Conservation (phyloP, 2,329 filamentous ascomycete species). For the Monosporascus sp. region DNA sequence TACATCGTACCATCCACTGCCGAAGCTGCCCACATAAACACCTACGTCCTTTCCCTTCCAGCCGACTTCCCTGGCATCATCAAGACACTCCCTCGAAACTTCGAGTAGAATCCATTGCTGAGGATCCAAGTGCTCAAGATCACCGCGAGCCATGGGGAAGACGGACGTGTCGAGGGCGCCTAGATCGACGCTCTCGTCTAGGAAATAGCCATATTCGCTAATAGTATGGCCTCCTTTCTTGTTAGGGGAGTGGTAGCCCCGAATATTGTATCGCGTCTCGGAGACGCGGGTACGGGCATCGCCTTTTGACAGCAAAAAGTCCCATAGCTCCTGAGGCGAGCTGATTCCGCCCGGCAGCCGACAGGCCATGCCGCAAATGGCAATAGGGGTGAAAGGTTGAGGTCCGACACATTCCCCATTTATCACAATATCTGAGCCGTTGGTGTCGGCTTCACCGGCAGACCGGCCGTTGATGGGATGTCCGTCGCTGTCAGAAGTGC, state of each 20-base stretch:
- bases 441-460: too few species aligned
- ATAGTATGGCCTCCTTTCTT: constrained; percentile 7
- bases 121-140: constrained; percentile 30
- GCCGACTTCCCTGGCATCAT: constrained; percentile 27
- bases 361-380: constrained; percentile 24
- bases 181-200: constrained; percentile 19
- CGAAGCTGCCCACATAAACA: constrained; percentile 29
- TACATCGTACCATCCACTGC: constrained; percentile 27
- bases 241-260: constrained; percentile 5
- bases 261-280: constrained; percentile 14
- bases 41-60: constrained; percentile 28
- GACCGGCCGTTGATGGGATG: too few species aligned
- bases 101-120: constrained; percentile 33
- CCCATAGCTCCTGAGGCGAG: constrained; percentile 17
- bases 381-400: constrained; percentile 10
- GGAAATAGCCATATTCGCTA: constrained; percentile 22
- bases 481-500: too few species aligned
- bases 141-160: constrained; percentile 17
- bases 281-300: constrained; percentile 17
- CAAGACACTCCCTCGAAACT: constrained; percentile 29
- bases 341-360: constrained; percentile 19
- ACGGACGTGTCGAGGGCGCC: constrained; percentile 19
- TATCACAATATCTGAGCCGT: too few species aligned
- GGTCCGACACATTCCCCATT: too few species aligned
- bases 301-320: constrained; percentile 17